phyloP scores from a whole-genome alignment of 2,329 filamentous ascomycete genomes.

The Coniochaeta prunicola region DNA sequence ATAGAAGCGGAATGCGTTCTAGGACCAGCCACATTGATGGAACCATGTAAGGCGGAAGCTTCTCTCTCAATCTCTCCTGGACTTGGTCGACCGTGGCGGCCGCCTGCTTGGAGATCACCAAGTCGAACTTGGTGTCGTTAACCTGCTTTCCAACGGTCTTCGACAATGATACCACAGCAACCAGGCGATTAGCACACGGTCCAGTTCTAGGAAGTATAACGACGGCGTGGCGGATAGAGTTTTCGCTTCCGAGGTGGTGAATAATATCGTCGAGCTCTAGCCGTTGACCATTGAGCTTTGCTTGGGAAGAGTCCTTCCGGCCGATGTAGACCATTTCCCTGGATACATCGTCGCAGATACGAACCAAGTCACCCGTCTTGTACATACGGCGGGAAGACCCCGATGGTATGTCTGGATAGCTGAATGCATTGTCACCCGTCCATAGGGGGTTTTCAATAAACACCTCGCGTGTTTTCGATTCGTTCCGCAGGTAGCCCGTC shows the following conservation, averaged over 20 bases:
- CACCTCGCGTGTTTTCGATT: constrained; percentile 30
- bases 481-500: neutral
- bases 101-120: neutral
- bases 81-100: constrained; percentile 3
- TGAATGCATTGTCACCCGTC: too few relatives aligned
- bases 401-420: too few relatives aligned
- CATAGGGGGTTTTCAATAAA: constrained; percentile 26
- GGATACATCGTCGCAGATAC: constrained; percentile 12
- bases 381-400: too few relatives aligned
- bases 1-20: constrained; percentile 11
- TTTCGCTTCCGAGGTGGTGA: neutral
- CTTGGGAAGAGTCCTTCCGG: constrained; percentile 13
- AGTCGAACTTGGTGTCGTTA: neutral
- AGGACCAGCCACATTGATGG: constrained; percentile 19
- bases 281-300: constrained; percentile 16
- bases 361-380: constrained; percentile 31
- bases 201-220: constrained; percentile 4
- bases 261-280: constrained; percentile 6
- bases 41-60: constrained; percentile 20
- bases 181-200: constrained; percentile 12
- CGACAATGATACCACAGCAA: constrained; percentile 11
- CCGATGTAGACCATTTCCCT: constrained; percentile 14
- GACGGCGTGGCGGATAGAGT: neutral
- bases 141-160: neutral
- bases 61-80: neutral